These are phyloP conservation scores for Penicilliopsis zonata DNA, from an alignment of 495 filamentous ascomycete genomes.

Conservation along the genomic window DNA sequence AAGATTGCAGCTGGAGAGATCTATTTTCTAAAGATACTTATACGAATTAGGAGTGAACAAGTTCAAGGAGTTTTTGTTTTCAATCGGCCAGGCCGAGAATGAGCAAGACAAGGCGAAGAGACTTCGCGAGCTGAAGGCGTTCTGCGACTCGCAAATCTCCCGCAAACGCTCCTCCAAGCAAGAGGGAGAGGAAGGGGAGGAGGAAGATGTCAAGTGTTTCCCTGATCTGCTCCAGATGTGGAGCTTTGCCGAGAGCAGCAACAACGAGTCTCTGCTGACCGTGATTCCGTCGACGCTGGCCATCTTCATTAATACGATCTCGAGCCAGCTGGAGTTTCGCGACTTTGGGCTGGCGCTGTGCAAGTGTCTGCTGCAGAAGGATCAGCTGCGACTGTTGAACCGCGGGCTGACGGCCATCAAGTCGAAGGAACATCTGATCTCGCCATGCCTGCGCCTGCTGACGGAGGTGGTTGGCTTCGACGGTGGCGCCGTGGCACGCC, in stretches of 20 bases:
- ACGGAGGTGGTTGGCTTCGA: conserved; percentile 70
- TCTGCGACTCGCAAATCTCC: conserved; percentile 55
- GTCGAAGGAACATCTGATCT: conserved; percentile 73
- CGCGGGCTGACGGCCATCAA: conserved; percentile 60
- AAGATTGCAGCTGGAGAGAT: conserved; percentile 7
- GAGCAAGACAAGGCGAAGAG: conserved; percentile 36
- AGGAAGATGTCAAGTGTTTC: conserved; percentile 49
- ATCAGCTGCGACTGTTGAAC: conserved; percentile 59
- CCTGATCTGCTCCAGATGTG: conserved; percentile 68
- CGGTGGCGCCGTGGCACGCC: conserved; percentile 61
- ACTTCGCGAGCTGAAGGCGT: conserved; percentile 55
- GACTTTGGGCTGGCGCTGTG: conserved; percentile 60
- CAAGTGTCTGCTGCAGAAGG: conserved; percentile 58
- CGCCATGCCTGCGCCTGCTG: conserved; percentile 67
- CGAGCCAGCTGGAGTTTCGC: conserved; percentile 54
- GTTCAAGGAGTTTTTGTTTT: conserved; percentile 65
- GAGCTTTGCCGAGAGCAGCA: conserved; percentile 58
- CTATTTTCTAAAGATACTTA: not conserved
- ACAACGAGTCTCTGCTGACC: conserved; percentile 64
- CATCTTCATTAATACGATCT: conserved; percentile 62
- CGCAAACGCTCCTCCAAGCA: no score
- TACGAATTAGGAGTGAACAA: conserved; percentile 51
- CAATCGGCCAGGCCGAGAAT: conserved; percentile 41
- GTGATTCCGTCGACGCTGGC: conserved; percentile 64
- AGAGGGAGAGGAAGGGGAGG: conserved; percentile 42